Conservation (phyloP, 225 moss, liverwort and hornwort genomes). For the Thuidium tamariscinum region DNA sequence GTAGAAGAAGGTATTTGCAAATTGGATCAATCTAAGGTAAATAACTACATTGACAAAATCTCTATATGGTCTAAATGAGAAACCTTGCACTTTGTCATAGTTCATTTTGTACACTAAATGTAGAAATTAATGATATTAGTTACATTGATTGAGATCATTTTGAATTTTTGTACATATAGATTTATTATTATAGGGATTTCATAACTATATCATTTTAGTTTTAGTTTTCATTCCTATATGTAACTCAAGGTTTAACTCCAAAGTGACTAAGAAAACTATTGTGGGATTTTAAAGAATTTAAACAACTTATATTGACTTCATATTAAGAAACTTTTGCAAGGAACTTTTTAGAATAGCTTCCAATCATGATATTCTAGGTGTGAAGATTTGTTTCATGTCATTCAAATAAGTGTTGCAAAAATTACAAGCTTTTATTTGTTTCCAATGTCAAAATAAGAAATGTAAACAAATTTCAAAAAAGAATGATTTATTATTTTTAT, state of each 20-base stretch:
- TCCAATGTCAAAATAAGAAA: too few relatives aligned
- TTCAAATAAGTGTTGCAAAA: neutral
- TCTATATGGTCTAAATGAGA: neutral
- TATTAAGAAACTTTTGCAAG: neutral
- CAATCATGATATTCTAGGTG: neutral
- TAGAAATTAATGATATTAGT: neutral
- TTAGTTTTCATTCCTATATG: neutral
- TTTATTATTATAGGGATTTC: neutral
- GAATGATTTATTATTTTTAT: neutral
- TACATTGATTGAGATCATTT: neutral
- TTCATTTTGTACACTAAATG: neutral
- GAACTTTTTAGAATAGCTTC: rapidly evolving
- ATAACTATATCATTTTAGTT: neutral
- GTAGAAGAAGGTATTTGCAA: neutral
- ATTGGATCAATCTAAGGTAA: too few relatives aligned
- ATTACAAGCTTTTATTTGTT: too few relatives aligned
- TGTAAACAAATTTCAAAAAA: too few relatives aligned
- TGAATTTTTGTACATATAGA: neutral
- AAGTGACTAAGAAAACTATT: rapidly evolving
- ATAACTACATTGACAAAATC: neutral
- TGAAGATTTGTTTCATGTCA: neutral
- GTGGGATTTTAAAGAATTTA: neutral
- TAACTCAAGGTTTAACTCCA: neutral
- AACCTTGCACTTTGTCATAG: neutral
- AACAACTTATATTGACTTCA: neutral